Base-by-base conservation (phyloP, 2,329 filamentous ascomycete genomes). In the Gaeumannomyces sp. region DNA sequence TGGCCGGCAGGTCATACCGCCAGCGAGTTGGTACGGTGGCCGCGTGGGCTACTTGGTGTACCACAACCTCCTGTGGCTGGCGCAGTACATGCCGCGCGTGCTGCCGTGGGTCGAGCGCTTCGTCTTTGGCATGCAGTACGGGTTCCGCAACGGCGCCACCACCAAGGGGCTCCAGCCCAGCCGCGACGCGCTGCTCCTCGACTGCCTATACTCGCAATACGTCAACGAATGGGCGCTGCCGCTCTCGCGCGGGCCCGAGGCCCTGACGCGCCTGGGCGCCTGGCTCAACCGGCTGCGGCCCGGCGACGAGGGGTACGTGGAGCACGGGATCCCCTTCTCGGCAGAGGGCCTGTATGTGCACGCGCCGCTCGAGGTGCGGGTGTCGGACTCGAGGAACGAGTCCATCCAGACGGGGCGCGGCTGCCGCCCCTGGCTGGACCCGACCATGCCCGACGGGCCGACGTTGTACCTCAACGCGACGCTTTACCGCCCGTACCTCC, bases 141-240 rank as follows among this genome's bases (percentile, higher is more conserved):
- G 94, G 63, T 97, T 97, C 82, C 59, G 66, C 27, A 70, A 73
- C 69, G 81, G 81, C 45, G 83, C 82, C 3, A 82, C 83, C 63
- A 89, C 87, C 57, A 82, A 83, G n/a, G 94, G 90, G 7, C 85
- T 97, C 25, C 90, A 97, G 76, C 87, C 89, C 28, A 90, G 90
- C 68, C 87, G 90, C 66, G 81, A 89, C 68, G 94, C 93, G 16
- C 84, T 98, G 60, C 82, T 97, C 63, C 94, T 99, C 91, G 95
- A 99, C 79, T 99, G 95, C 73, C 85, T 98, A 7, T 99, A 97
- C 80, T 94, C 91, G n/a, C 95, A 99, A 74, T 97, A 92, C 71
- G 95, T 99, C 69, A 97, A 99, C 75, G 95, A 99, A 75, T 99
- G 95, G 95, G 94, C 94, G 0, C 84, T 99, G 8, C 94, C 95